A percentile compares a stretch with the other conserved stretches of the same genome.
Conservation (phyloP, 2,329 filamentous ascomycete genomes). For the Ophiostoma himal-ulmi region DNA sequence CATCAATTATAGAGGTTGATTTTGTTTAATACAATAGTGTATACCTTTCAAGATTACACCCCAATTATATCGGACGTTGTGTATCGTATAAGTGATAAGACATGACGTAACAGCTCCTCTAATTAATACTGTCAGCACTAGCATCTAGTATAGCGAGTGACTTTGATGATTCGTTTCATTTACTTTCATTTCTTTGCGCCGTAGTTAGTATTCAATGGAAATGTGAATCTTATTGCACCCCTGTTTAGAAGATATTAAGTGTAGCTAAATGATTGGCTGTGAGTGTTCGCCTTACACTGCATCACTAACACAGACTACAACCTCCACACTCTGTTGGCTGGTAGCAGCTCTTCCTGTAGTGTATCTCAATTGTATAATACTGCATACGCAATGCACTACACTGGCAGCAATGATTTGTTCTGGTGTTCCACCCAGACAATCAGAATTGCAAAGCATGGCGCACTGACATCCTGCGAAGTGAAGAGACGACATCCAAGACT, state of each 20-base stretch:
- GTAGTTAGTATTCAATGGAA: background rate
- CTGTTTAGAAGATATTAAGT: background rate
- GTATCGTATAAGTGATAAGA: too few species aligned
- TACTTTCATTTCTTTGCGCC: background rate
- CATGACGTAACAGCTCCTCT: too few species aligned
- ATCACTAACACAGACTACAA: background rate
- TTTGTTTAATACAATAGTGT: too few species aligned
- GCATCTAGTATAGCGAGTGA: too few species aligned
- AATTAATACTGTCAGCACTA: too few species aligned
- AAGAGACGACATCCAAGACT: background rate
- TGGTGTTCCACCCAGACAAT: background rate
- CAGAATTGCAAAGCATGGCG: background rate
- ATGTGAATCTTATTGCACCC: background rate
- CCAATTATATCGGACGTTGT: too few species aligned
- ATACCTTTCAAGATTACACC: too few species aligned
- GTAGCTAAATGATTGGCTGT: background rate
- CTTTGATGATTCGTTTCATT: background rate
- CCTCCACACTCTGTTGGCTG: background rate
- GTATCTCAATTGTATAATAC: background rate
- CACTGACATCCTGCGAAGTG: background rate
- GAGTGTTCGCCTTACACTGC: background rate
- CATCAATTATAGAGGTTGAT: too few species aligned
- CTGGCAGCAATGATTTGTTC: background rate
- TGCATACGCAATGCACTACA: background rate
- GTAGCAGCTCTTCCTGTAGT: background rate